Conservation (phyloP, 345 rosid species). For the Punica granatum region DNA sequence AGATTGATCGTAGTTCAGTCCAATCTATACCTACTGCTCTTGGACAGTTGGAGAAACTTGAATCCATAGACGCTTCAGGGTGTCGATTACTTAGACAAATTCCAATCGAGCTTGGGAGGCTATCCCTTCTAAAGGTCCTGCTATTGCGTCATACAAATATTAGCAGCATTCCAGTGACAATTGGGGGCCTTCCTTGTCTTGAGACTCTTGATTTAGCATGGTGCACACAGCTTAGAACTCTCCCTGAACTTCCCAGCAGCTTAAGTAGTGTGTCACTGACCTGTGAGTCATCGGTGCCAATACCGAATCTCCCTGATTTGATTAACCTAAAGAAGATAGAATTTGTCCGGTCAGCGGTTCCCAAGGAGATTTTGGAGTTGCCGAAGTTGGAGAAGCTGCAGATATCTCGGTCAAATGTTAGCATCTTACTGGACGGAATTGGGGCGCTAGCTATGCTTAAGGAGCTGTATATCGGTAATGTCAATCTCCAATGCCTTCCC, state of each 20-base stretch:
- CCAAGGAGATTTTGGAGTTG: neutral
- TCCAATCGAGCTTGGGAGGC: neutral
- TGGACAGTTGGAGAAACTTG: neutral
- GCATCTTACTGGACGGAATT: neutral
- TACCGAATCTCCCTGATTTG: neutral
- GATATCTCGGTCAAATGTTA: neutral
- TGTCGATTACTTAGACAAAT: neutral
- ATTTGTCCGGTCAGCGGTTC: neutral
- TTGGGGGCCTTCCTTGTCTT: neutral
- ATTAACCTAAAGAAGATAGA: neutral
- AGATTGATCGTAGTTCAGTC: neutral
- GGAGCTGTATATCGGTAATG: neutral
- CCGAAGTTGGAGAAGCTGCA: neutral
- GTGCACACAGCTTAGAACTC: neutral
- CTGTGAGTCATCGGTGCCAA: neutral
- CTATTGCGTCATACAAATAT: neutral
- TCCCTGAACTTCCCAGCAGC: neutral
- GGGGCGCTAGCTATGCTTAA: neutral
- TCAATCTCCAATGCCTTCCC: neutral
- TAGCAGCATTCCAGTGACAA: constrained; percentile 1
- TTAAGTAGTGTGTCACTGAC: neutral
- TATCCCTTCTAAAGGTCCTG: neutral
- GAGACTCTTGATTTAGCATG: neutral
- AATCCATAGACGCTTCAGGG: neutral
- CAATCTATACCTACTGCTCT: neutral